Evolutionary conservation across 805 yeast species (phyloP), one percentile per base, ranked within the genome.

Genomic region (Suhomyces sp.): DNA sequence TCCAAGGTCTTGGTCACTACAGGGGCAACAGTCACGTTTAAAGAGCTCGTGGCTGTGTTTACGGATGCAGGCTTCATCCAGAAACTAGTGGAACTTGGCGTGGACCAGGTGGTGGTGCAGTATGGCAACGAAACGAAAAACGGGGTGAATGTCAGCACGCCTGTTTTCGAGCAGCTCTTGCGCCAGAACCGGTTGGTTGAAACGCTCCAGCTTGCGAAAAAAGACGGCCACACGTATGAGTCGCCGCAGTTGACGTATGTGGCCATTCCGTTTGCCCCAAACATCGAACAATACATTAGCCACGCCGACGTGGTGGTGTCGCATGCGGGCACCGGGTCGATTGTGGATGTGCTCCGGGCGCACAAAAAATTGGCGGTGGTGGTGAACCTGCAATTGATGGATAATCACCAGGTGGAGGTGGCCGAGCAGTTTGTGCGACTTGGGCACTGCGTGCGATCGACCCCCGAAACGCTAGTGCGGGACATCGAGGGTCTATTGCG

Each of bases 261-360:
- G 10, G 66, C 65, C 27, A 70, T 74, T 47, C 68, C 72, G 0
- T 74, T 61, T 57, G 57, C 71, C 10, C 13, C 54, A 7, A 52
- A 64, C n/a, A 64, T 74, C 26, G 52, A 53, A 10, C 19, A 67
- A 0, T 74, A 77, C 53, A 80, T 90, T 2, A 46, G 59, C 0
- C 38, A 63, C 1, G 74, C 85, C 1, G 83, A 83, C 48, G 59
- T 90, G 44, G 88, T 93, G 9, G 78, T 94, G 10, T 85, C 97
- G 0, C 98, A 94, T 66, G 97, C 96, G 0, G 87, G 87, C 1
- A 90, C 98, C 0, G 99, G 99, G 2, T 89, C 97, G 0, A 88
- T 93, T 6, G 67, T 94, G 26, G 99, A 93, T 62, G 78, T 88
- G 0, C 68, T 90, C 36, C 75, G 94, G 22, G 62, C 63, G 27